Conservation (phyloP, 345 rosid species). For the Dimocarpus longan region DNA sequence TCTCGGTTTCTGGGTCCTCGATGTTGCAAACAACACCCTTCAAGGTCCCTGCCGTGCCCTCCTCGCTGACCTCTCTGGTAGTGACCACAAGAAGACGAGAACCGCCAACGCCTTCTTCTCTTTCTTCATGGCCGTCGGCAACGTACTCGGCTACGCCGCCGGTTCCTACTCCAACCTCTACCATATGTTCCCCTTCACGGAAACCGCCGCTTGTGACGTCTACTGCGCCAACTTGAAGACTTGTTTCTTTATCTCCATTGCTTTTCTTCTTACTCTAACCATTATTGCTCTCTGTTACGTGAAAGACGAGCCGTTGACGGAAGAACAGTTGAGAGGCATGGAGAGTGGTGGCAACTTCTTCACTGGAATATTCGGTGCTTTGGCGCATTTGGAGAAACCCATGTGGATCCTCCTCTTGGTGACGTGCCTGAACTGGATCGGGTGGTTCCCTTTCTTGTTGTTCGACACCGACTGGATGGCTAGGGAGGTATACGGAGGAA, state of each 20-base stretch:
- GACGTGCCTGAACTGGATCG: slow-evolving; percentile 85
- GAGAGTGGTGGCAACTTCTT: slow-evolving; percentile 13
- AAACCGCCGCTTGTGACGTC: slow-evolving; percentile 63
- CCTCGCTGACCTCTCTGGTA: slow-evolving; percentile 76
- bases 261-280: slow-evolving; percentile 48
- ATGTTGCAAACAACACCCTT: slow-evolving; percentile 84
- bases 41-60: slow-evolving; percentile 88
- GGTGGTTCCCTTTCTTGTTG: slow-evolving; percentile 85
- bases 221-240: slow-evolving; percentile 91
- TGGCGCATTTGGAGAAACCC: slow-evolving; percentile 54
- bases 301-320: slow-evolving; percentile 42
- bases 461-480: slow-evolving; percentile 97
- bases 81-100: slow-evolving; percentile 52
- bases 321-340: no score
- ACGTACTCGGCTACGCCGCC: slow-evolving; percentile 77
- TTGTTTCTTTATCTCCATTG: slow-evolving; percentile 70
- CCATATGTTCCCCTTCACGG: slow-evolving; percentile 64
- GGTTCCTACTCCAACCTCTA: slow-evolving; percentile 64
- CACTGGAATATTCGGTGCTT: slow-evolving; percentile 48
- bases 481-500: slow-evolving; percentile 84
- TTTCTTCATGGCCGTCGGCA: slow-evolving; percentile 93
- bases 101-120: slow-evolving; percentile 66
- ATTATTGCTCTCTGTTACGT: slow-evolving; percentile 50
- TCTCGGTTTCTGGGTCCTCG: slow-evolving; percentile 85
- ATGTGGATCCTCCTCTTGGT: slow-evolving; percentile 79